phyloP scores from a whole-genome alignment of 1,284 basidiomycete species.

The Ustilago trichophora region DNA sequence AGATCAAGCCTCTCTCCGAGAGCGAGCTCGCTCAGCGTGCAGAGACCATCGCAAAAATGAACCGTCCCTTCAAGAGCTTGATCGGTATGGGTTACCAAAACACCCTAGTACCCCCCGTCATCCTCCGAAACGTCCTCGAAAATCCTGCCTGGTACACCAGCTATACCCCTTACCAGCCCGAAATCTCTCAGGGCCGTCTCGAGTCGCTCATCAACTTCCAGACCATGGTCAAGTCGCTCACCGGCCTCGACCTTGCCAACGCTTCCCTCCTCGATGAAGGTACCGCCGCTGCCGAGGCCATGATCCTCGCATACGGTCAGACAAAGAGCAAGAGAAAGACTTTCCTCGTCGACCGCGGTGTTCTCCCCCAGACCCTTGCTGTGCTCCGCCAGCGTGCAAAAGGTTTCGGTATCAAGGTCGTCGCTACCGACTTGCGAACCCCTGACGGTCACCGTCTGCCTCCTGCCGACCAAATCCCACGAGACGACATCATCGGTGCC shows the following conservation, averaged over 20 bases:
- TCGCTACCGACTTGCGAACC: constrained; percentile 51
- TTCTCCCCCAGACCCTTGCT: constrained; percentile 64
- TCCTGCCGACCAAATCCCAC: constrained; percentile 50
- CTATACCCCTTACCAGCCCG: constrained; percentile 89
- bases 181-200: constrained; percentile 89
- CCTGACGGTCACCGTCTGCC: constrained; percentile 54
- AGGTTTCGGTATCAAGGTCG: constrained; percentile 64
- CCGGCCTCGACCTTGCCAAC: constrained; percentile 82
- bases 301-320: constrained; percentile 61
- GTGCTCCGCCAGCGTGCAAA: constrained; percentile 63
- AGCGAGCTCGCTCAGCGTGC: constrained; percentile 82
- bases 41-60: constrained; percentile 78
- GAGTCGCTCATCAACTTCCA: constrained; percentile 98
- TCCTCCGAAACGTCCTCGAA: constrained; percentile 73
- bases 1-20: constrained; percentile 76
- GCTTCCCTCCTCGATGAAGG: constrained; percentile 65
- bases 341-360: constrained; percentile 63
- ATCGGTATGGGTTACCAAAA: constrained; percentile 97
- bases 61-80: constrained; percentile 86
- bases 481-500: constrained; percentile 76
- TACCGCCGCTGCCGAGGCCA: constrained; percentile 65
- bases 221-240: constrained; percentile 94
- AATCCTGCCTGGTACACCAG: constrained; percentile 99
- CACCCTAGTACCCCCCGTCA: constrained; percentile 62
- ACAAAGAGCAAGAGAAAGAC: constrained; percentile 58